Evolutionary conservation across 352 stramenopile genomes (phyloP).

Genomic region (Pythium aphanidermatum): DNA sequence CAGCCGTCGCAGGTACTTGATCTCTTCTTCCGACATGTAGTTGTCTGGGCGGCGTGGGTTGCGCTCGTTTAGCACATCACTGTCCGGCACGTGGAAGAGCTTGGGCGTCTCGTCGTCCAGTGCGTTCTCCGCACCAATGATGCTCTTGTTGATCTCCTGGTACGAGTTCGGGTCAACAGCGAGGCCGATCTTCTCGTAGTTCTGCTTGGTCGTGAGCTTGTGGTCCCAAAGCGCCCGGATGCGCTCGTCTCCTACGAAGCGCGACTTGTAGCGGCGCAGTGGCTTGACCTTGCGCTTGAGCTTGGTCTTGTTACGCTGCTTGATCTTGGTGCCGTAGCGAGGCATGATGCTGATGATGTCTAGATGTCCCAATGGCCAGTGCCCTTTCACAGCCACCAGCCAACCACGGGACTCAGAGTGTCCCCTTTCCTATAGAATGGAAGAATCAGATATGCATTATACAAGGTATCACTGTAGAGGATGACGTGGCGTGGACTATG

Average conservation of each 20-base stretch:
- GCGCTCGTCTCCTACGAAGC: conserved; percentile 63
- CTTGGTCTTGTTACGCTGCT: conserved; percentile 60
- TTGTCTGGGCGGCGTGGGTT: conserved; percentile 65
- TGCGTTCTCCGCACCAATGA: conserved; percentile 37
- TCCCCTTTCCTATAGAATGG: too few species aligned
- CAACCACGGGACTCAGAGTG: too few species aligned
- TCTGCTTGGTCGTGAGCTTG: conserved; percentile 72
- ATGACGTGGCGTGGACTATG: too few species aligned
- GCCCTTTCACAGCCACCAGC: conserved; percentile 11
- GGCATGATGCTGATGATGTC: conserved; percentile 21
- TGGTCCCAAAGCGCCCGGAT: conserved; percentile 76
- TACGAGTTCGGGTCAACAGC: conserved; percentile 60
- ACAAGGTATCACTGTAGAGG: too few species aligned
- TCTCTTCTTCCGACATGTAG: conserved; percentile 74
- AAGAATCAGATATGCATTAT: too few species aligned
- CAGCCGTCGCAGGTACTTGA: conserved; percentile 68
- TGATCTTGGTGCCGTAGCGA: conserved; percentile 48
- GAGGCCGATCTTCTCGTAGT: conserved; percentile 72
- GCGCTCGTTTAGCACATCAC: conserved; percentile 67
- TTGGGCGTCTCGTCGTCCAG: conserved; percentile 47
- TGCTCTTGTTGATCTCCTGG: conserved; percentile 37
- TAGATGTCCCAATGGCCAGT: background rate
- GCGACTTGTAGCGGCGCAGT: conserved; percentile 65
- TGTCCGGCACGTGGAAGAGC: conserved; percentile 74
- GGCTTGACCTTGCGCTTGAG: conserved; percentile 65